These are phyloP conservation scores for Russula brevipes DNA, from an alignment of 768 basidiomycete species.

Conservation along the genomic window DNA sequence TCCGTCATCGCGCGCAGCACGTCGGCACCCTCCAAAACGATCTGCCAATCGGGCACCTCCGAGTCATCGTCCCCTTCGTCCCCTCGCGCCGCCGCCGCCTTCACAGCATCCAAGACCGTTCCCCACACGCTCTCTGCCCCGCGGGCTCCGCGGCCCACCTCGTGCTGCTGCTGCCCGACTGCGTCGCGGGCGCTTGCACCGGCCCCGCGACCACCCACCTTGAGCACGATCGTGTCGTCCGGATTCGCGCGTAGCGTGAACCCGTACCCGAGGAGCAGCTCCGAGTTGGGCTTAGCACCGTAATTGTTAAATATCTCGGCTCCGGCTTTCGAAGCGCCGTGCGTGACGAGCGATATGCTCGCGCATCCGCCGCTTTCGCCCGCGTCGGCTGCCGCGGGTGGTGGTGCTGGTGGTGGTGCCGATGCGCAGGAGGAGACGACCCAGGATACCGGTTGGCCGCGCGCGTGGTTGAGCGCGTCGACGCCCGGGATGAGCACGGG, in stretches of 20 bases:
- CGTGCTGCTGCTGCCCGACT: constrained; percentile 42
- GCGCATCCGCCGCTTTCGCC: constrained; percentile 22
- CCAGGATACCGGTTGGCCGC: constrained; percentile 82
- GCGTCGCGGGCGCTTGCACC: neutral
- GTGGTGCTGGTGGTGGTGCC: neutral
- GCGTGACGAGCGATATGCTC: constrained; percentile 59
- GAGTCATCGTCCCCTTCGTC: constrained; percentile 18
- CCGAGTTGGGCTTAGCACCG: constrained; percentile 84
- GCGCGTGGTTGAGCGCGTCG: constrained; percentile 82
- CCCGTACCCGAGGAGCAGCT: constrained; percentile 88
- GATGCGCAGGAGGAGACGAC: constrained; percentile 37
- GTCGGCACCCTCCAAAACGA: constrained; percentile 63
- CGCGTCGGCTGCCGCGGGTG: constrained; percentile 17
- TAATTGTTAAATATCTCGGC: constrained; percentile 86
- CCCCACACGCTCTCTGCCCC: constrained; percentile 60
- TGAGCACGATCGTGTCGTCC: constrained; percentile 81
- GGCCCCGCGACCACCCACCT: constrained; percentile 48
- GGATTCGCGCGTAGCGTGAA: constrained; percentile 77
- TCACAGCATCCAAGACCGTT: constrained; percentile 39
- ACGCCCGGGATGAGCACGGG: constrained; percentile 85
- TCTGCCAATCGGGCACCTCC: constrained; percentile 38
- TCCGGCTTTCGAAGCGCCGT: constrained; percentile 37
- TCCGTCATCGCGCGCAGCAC: constrained; percentile 64
- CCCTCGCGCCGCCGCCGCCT: constrained; percentile 24
- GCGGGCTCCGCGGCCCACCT: constrained; percentile 52